Percentiles rank a stretch among this genome's conserved stretches.
Conservation (phyloP, 352 stramenopile species). For the Peronospora farinosa region DNA sequence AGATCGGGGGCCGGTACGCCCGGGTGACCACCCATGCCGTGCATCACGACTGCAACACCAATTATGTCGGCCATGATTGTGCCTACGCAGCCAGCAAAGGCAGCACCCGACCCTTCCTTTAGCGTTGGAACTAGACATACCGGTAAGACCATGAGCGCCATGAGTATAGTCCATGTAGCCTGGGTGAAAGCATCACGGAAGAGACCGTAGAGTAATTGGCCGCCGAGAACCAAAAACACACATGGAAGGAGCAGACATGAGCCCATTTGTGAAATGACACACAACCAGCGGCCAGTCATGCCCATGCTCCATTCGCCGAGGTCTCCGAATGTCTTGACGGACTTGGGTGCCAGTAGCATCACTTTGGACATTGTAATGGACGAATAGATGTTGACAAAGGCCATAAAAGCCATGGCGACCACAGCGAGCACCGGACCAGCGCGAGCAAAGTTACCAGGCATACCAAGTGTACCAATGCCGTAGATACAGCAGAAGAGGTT, state of each 20-base stretch:
- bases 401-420: constrained; percentile 50
- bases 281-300: constrained; percentile 38
- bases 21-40: constrained; percentile 45
- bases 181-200: constrained; percentile 42
- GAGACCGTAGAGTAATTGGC: constrained; percentile 34
- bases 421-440: constrained; percentile 36
- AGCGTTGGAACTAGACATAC: constrained; percentile 28
- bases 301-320: constrained; percentile 53
- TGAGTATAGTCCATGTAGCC: constrained; percentile 53
- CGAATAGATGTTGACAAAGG: constrained; percentile 54
- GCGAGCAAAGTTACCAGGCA: constrained; percentile 49
- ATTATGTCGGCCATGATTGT: constrained; percentile 52
- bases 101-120: constrained; percentile 43
- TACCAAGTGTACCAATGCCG: constrained; percentile 52
- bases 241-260: constrained; percentile 36
- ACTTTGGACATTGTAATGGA: constrained; percentile 46
- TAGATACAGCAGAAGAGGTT: constrained; percentile 48
- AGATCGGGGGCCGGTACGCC: constrained; percentile 33
- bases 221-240: constrained; percentile 21
- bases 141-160: constrained; percentile 41
- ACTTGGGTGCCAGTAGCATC: constrained; percentile 39
- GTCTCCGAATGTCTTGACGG: constrained; percentile 51
- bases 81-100: constrained; percentile 46
- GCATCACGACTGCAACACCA: constrained; percentile 36
- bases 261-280: constrained; percentile 43